Evolutionary conservation across 1,284 basidiomycete species (phyloP).

Genomic region (Salmacisia buchloeana): DNA sequence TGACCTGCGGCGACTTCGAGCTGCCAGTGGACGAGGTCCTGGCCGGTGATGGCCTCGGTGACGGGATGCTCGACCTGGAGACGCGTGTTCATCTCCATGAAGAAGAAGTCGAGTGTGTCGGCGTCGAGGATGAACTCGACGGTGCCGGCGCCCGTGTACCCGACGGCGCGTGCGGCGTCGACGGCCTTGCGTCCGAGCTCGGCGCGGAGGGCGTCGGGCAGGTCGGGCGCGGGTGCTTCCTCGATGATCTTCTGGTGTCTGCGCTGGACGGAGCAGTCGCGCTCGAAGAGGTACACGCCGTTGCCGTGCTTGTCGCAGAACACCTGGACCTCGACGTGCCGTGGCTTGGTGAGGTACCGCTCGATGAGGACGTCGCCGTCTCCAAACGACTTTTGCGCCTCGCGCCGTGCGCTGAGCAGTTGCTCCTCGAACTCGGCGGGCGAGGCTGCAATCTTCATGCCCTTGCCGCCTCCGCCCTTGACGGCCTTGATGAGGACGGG

Average conservation of each 20-base stretch:
- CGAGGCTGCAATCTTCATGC: constrained; percentile 54
- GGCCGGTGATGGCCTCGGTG: constrained; percentile 87
- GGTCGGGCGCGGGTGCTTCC: constrained; percentile 86
- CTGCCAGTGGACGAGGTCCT: constrained; percentile 92
- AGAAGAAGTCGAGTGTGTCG: constrained; percentile 28
- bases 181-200: constrained; percentile 81
- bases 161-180: constrained; percentile 79
- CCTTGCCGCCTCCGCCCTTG: constrained; percentile 53
- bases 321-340: constrained; percentile 68
- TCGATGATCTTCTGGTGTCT: constrained; percentile 93
- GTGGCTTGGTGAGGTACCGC: constrained; percentile 39
- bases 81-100: constrained; percentile 67
- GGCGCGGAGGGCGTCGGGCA: constrained; percentile 67
- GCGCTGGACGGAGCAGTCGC: constrained; percentile 89
- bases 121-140: constrained; percentile 54
- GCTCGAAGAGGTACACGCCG: constrained; percentile 81
- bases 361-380: constrained; percentile 55
- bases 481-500: constrained; percentile 53
- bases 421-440: constrained; percentile 68
- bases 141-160: constrained; percentile 89
- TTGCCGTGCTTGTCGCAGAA: constrained; percentile 56
- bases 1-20: constrained; percentile 61
- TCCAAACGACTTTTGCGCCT: constrained; percentile 55
- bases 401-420: constrained; percentile 75
- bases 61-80: constrained; percentile 77